Percentiles rank a stretch among this genome's conserved stretches.
Conservation (phyloP, 768 basidiomycete genomes). For the Boletus subcaerulescens region DNA sequence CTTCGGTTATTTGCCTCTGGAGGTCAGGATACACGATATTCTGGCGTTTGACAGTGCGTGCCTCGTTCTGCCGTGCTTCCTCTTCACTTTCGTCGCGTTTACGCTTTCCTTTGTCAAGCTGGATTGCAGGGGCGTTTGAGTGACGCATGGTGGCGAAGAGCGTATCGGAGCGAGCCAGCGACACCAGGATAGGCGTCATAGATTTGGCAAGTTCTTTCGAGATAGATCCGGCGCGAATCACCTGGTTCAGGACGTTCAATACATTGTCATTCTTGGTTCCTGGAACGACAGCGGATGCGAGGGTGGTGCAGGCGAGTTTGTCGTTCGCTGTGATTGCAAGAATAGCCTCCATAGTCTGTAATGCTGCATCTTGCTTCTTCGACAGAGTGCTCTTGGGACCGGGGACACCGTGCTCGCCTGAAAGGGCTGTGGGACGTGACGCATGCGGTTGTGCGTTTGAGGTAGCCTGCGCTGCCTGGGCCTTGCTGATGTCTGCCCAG, state of each 20-base stretch:
- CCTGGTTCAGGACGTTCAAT: constrained; percentile 51
- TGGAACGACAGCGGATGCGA: constrained; percentile 52
- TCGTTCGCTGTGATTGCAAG: constrained; percentile 58
- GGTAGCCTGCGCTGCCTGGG: constrained; percentile 42
- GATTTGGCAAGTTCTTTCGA: constrained; percentile 51
- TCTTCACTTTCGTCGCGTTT: constrained; percentile 57
- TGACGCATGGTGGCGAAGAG: constrained; percentile 65
- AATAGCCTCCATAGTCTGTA: constrained; percentile 65
- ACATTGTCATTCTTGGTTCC: constrained; percentile 44
- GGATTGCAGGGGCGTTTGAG: constrained; percentile 58
- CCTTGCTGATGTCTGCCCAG: constrained; percentile 73
- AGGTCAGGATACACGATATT: constrained; percentile 46
- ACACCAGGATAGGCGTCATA: constrained; percentile 60
- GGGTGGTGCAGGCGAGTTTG: constrained; percentile 49
- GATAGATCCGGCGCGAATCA: constrained; percentile 46
- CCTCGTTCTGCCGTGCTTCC: constrained; percentile 26
- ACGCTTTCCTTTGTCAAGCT: constrained; percentile 72
- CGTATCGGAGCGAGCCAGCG: constrained; percentile 60
- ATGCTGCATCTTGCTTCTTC: constrained; percentile 53
- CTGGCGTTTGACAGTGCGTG: constrained; percentile 42
- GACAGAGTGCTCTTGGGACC: constrained; percentile 18
- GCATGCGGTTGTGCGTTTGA: constrained; percentile 18
- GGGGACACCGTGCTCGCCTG: constrained; percentile 9
- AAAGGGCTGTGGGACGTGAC: not conserved
- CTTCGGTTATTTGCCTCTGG: constrained; percentile 55